Conservation (phyloP, 805 yeast genomes). For the Candida tibetensis region DNA sequence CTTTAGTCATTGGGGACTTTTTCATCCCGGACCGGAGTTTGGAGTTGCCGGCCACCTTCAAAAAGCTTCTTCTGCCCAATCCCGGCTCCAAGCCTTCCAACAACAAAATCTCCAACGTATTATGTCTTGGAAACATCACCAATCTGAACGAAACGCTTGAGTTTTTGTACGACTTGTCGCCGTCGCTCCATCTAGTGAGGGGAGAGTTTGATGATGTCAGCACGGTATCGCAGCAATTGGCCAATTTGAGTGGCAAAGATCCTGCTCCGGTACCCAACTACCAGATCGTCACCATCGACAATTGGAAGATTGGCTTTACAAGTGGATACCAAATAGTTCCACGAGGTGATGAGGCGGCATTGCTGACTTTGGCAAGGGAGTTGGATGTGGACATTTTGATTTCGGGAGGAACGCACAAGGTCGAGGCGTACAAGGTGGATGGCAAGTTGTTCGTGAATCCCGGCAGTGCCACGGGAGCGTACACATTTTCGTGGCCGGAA, state of each 20-base stretch:
- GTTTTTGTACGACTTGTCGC: slow-evolving; percentile 65
- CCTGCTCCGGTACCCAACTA: slow-evolving; percentile 51
- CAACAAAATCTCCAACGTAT: slow-evolving; percentile 76
- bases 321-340: slow-evolving; percentile 86
- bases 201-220: slow-evolving; percentile 74
- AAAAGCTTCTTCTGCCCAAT: slow-evolving; percentile 72
- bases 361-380: slow-evolving; percentile 80
- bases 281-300: slow-evolving; percentile 63
- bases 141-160: slow-evolving; percentile 60
- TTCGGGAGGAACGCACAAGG: slow-evolving; percentile 92
- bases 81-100: slow-evolving; percentile 35
- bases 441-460: slow-evolving; percentile 95
- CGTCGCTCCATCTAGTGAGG: slow-evolving; percentile 70
- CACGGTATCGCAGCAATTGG: slow-evolving; percentile 32
- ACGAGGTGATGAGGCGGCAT: slow-evolving; percentile 78
- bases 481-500: slow-evolving; percentile 59
- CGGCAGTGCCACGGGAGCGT: slow-evolving; percentile 95
- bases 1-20: slow-evolving; percentile 81
- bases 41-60: slow-evolving; percentile 61
- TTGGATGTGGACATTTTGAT: slow-evolving; percentile 87
- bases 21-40: slow-evolving; percentile 85
- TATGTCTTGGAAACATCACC: slow-evolving; percentile 81
- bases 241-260: slow-evolving; percentile 13
- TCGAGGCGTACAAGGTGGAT: slow-evolving; percentile 89
- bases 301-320: slow-evolving; percentile 76